Percentiles rank a stretch among this genome's conserved stretches.
These are phyloP conservation scores for Fusarium proliferatum DNA, from an alignment of 2,329 filamentous ascomycete genomes.

Conservation along the genomic window DNA sequence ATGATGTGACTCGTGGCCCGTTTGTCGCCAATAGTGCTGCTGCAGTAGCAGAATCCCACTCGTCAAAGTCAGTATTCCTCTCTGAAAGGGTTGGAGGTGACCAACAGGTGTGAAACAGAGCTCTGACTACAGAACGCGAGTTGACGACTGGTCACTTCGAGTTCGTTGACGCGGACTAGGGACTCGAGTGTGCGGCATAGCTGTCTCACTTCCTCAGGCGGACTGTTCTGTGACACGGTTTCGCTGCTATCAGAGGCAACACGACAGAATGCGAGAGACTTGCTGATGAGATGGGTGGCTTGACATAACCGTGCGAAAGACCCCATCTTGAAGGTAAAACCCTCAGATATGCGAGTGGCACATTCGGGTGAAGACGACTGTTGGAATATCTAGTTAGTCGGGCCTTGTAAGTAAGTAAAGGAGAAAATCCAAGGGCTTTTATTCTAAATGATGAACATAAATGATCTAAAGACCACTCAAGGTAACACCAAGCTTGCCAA, in stretches of 20 bases:
- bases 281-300: not conserved
- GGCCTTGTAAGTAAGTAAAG: too few relatives aligned
- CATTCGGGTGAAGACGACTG: not conserved
- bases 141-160: not conserved
- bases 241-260: accelerated
- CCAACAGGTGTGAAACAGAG: not conserved
- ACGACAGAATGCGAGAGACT: not conserved
- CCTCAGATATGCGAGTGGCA: not conserved
- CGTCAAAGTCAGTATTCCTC: not conserved
- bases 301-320: not conserved
- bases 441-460: not conserved
- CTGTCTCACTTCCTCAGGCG: not conserved
- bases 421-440: not conserved
- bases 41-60: not conserved
- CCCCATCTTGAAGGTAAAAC: not conserved
- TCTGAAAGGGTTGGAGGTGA: not conserved
- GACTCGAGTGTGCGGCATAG: not conserved
- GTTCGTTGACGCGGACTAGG: not conserved
- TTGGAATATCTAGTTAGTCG: accelerated
- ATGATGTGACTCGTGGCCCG: not conserved
- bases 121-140: not conserved
- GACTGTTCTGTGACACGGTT: accelerated
- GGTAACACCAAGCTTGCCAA: accelerated
- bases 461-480: accelerated
- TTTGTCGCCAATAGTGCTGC: not conserved